phyloP scores from a whole-genome alignment of 2,329 filamentous ascomycete genomes.

The Penicillium concentricum region DNA sequence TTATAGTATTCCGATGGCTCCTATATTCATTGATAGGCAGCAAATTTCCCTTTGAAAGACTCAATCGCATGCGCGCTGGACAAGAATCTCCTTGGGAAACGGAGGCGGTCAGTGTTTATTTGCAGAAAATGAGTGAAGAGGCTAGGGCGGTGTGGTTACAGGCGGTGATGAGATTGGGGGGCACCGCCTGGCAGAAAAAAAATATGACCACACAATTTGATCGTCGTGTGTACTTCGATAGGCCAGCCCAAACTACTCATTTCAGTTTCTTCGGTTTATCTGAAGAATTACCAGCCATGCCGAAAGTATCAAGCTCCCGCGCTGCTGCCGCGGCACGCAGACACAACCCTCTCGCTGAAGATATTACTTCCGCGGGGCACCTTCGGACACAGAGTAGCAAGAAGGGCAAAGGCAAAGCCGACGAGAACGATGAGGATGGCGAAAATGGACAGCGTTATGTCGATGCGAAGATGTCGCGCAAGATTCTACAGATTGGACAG shows the following conservation, averaged over 20 bases:
- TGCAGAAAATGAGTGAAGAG: conserved; percentile 4
- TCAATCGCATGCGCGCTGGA: background rate
- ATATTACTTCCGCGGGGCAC: conserved; percentile 69
- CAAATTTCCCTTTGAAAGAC: background rate
- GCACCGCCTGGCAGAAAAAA: conserved; percentile 35
- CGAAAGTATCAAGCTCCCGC: conserved; percentile 67
- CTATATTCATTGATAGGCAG: background rate
- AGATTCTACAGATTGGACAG: conserved; percentile 85
- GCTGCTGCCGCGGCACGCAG: conserved; percentile 60
- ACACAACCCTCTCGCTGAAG: conserved; percentile 89
- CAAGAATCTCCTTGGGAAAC: background rate
- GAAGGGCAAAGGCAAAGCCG: conserved; percentile 65
- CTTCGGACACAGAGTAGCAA: conserved; percentile 70
- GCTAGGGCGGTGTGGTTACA: background rate
- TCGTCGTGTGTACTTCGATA: conserved; percentile 25
- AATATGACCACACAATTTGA: conserved; percentile 39
- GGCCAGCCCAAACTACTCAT: conserved; percentile 1
- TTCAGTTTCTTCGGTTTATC: background rate
- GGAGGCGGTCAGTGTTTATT: conserved; percentile 1
- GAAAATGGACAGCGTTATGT: conserved; percentile 69
- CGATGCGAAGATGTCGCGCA: conserved; percentile 81
- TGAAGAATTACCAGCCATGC: conserved; percentile 57
- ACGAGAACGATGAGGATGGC: conserved; percentile 52
- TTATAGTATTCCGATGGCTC: background rate
- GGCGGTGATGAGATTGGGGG: conserved; percentile 7